Base-by-base conservation (phyloP, 2,329 filamentous ascomycete species). In the Huntiella savannae region DNA sequence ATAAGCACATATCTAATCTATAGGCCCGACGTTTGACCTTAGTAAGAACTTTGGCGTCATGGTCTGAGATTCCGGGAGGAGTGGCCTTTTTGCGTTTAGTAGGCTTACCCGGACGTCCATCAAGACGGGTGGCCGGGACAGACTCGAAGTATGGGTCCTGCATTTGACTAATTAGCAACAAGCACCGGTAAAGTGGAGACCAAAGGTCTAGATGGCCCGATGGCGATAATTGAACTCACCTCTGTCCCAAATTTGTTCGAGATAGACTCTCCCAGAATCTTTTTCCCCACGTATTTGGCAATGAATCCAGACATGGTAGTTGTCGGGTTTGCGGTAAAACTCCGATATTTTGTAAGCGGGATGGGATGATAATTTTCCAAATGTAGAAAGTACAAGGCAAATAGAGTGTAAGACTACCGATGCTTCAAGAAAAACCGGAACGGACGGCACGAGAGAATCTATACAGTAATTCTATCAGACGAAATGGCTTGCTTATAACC, bases 71-170 rank as follows among this genome's bases (percentile, higher is more conserved):
- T 46, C 88, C 88, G 19, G 75, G 73, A 0, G 87, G 87, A 33
- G 87, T 67, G 16, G 84, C 82, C 63, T 92, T 93, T 65, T 82
- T 84, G 58, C 79, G 74, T 62, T 82, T 93, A 67, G 85, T 88
- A 48, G 71, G 69, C 59, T 86, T 92, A 55, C 75, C 77, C 19
- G 77, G 75, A 46, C 68, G 73, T 49, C 77, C 76, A 53, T 76
- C 64, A 37, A 82, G 66, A 52, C 76, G 72, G 6, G 81, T 82
- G 37, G 87, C 79, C 16, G 79, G 77, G 33, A 94, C 77, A 54
- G 77, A 70, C 60, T 93, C 84, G 56, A 87, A 93, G 64, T 86
- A 94, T 4, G 87, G 86, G 58, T 96, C 87, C 83, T 95, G 55
- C 6, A 40, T 28, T 28, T 3, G 8, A 28, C 22, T 28, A 28